These are phyloP conservation scores for Cylindrotheca fusiformis DNA, from an alignment of 108 stramenopile genomes.

Conservation along the genomic window DNA sequence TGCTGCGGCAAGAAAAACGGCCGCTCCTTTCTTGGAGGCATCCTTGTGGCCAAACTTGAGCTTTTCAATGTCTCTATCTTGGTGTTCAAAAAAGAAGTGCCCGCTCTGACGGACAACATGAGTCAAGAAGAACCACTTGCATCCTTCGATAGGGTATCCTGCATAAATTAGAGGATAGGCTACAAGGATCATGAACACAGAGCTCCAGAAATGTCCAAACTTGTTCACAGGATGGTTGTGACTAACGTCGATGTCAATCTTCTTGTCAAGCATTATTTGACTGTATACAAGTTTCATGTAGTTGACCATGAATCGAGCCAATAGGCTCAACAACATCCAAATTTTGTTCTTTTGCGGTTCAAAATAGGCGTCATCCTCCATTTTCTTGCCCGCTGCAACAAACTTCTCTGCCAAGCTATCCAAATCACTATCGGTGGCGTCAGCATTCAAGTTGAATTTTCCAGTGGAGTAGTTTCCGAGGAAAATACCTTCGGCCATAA, in stretches of 20 bases:
- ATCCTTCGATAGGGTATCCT: slow-evolving; percentile 40
- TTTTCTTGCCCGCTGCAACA: slow-evolving; percentile 40
- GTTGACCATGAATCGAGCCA: slow-evolving; percentile 27
- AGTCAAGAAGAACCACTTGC: slow-evolving; percentile 45
- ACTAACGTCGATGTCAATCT: slow-evolving; percentile 54
- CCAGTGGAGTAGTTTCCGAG: slow-evolving; percentile 60
- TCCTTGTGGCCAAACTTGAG: slow-evolving; percentile 62
- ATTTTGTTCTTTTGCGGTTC: slow-evolving; percentile 25
- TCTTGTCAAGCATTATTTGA: slow-evolving; percentile 52
- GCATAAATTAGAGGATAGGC: slow-evolving; percentile 46
- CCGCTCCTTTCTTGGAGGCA: slow-evolving; percentile 47
- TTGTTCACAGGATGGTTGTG: slow-evolving; percentile 61
- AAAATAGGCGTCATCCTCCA: slow-evolving; percentile 50
- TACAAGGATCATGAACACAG: slow-evolving; percentile 45
- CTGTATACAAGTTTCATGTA: slow-evolving; percentile 34
- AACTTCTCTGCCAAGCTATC: slow-evolving; percentile 35
- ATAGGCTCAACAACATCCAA: slow-evolving; percentile 4
- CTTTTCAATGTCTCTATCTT: slow-evolving; percentile 58
- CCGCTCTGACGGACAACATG: slow-evolving; percentile 48
- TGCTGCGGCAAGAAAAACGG: slow-evolving; percentile 18
- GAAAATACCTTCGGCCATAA: slow-evolving; percentile 46
- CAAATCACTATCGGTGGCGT: slow-evolving; percentile 31
- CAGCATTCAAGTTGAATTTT: slow-evolving; percentile 51
- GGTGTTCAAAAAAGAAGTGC: slow-evolving; percentile 58
- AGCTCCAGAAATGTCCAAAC: slow-evolving; percentile 53